Evolutionary conservation across 768 basidiomycete genomes (phyloP).

Genomic region (Mycena haematopus): DNA sequence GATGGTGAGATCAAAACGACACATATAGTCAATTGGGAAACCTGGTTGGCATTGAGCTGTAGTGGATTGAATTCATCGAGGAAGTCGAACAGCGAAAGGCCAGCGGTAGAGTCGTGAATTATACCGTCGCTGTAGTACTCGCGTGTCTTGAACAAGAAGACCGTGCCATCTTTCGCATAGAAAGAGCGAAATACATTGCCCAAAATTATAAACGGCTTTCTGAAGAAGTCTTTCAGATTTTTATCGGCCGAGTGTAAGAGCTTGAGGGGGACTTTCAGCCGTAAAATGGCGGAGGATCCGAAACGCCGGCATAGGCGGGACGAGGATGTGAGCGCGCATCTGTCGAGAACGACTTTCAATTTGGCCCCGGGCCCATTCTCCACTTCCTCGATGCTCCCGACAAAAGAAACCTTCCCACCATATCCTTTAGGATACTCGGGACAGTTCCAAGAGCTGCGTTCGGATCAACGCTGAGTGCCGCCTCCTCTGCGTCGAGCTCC

Average conservation of each 20-base stretch:
- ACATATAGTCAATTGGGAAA: constrained; percentile 32
- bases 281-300: constrained; percentile 64
- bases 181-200: constrained; percentile 64
- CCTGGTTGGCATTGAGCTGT: constrained; percentile 55
- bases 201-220: constrained; percentile 58
- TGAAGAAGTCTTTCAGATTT: constrained; percentile 48
- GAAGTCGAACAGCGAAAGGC: constrained; percentile 51
- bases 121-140: constrained; percentile 41
- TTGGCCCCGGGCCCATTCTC: not conserved
- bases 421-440: constrained; percentile 39
- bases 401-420: constrained; percentile 64
- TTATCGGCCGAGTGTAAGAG: constrained; percentile 38
- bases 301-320: constrained; percentile 63
- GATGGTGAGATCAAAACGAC: not conserved
- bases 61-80: constrained; percentile 63
- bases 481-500: constrained; percentile 65
- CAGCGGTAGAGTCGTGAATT: constrained; percentile 20
- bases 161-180: constrained; percentile 61
- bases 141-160: constrained; percentile 62
- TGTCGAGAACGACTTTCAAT: constrained; percentile 51
- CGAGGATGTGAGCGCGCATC: constrained; percentile 58
- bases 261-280: constrained; percentile 50
- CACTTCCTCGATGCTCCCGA: constrained; percentile 41
- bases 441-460: constrained; percentile 52
- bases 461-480: constrained; percentile 39